Conservation (phyloP, 1,284 basidiomycete species). For the Sporisorium iseilematis-ciliati region DNA sequence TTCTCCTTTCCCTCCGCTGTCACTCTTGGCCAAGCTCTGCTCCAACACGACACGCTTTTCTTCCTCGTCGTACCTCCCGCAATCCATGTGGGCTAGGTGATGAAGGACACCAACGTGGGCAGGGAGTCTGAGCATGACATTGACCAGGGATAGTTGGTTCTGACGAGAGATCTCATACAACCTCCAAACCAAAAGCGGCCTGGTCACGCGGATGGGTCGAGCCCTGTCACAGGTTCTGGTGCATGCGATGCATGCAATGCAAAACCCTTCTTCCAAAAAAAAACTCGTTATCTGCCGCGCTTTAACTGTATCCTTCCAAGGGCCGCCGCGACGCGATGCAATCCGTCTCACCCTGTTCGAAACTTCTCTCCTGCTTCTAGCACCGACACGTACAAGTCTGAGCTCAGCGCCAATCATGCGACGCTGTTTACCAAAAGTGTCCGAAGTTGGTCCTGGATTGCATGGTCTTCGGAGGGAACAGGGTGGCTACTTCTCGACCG, state of each 20-base stretch:
- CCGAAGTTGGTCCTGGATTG: neutral
- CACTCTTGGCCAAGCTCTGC: neutral
- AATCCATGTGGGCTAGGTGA: neutral
- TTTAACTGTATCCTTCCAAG: conserved; percentile 5
- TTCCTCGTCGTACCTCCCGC: neutral
- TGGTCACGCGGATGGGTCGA: conserved; percentile 27
- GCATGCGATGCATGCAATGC: conserved; percentile 2
- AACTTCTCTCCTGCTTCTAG: conserved; percentile 7
- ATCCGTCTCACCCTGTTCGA: conserved; percentile 4
- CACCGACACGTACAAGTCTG: neutral
- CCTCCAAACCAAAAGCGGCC: neutral
- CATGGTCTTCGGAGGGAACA: conserved; percentile 4
- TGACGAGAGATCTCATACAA: neutral
- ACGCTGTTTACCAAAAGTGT: neutral
- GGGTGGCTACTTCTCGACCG: neutral
- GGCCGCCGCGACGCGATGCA: too few relatives aligned
- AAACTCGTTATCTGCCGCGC: conserved; percentile 1
- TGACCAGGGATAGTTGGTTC: too few relatives aligned
- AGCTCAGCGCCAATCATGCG: conserved; percentile 17
- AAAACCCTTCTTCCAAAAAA: neutral
- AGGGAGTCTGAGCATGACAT: neutral
- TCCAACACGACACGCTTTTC: neutral
- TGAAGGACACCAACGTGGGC: neutral
- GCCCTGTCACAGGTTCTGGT: neutral
- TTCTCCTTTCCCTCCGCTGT: neutral